Base-by-base conservation (phyloP, 1,284 basidiomycete species). In the Marasmius tenuissimus region DNA sequence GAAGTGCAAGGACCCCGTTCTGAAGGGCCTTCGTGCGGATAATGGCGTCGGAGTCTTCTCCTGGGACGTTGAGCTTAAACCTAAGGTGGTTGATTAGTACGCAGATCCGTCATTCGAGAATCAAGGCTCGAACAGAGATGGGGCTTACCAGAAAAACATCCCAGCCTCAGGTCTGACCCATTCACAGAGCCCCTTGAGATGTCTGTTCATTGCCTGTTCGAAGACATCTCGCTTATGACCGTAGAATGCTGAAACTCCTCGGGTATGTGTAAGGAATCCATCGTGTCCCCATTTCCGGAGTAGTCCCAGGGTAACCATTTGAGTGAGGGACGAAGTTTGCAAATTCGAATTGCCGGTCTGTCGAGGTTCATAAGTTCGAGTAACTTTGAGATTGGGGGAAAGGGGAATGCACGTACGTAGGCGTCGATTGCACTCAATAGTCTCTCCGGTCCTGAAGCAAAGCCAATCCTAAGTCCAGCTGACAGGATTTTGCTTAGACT, bases 121-220 rank as follows among this genome's bases (percentile, higher is more conserved):
- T 60, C 53, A 39, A 35, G 18, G 2, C 35, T 18, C 59, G 58
- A 58, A 58, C 55, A 50, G 39, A 57, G 58, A 34, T 59, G 48
- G 14, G 54, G 47, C n/a, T 54, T 34, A 91, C 93, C 93, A 96
- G 70, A 93, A 86, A 77, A 96, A 95, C 91, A 95, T 92, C 65
- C 96, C 96, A 2, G 96, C 92, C 57, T 93, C 89, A 0, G 96
- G 96, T 0, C 83, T 81, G 45, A 79, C 85, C 95, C 96, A 98
- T 66, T 90, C 88, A 4, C 57, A 63, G 16, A 40, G 42, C 1
- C 87, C 92, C 59, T 79, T 80, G 37, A 98, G 82, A 70, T 96
- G 84, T 70, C 83, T 85, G 61, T 83, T 78, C 73, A 96, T 89
- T 37, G 90, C 88, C 1, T 75, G 73, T 72, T 96, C 92, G 72